Conservation (phyloP, 768 basidiomycete species). For the Auricularia cornea region DNA sequence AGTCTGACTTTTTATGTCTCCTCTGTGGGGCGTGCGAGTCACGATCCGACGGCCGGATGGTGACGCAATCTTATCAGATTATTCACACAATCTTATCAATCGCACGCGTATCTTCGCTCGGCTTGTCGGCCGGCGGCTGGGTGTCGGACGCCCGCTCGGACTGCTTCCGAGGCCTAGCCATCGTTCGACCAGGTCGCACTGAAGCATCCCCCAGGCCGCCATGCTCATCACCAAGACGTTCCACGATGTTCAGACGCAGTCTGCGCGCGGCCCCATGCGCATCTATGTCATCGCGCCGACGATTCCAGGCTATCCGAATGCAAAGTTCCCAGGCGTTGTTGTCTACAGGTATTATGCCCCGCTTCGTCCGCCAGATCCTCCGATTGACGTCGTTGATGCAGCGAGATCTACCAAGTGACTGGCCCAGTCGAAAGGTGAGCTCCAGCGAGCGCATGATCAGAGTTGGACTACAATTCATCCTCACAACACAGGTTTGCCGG, state of each 20-base stretch:
- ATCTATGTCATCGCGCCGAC: constrained; percentile 78
- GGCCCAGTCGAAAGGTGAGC: constrained; percentile 70
- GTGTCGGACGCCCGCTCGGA: too few relatives aligned
- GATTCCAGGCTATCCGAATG: constrained; percentile 75
- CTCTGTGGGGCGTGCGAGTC: too few relatives aligned
- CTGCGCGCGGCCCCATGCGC: constrained; percentile 56
- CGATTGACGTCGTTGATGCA: constrained; percentile 21
- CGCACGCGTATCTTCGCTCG: too few relatives aligned
- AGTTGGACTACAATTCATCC: too few relatives aligned
- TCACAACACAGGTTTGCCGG: constrained; percentile 50
- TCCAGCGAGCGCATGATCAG: too few relatives aligned
- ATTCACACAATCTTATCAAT: not conserved
- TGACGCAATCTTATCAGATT: not conserved
- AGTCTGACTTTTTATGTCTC: not conserved
- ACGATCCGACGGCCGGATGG: too few relatives aligned
- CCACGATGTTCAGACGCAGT: constrained; percentile 66
- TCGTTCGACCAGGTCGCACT: not conserved
- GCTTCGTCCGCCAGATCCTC: not conserved
- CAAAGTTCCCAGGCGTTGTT: constrained; percentile 84
- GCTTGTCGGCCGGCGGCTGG: too few relatives aligned
- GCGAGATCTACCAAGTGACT: constrained; percentile 96
- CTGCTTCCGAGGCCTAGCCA: too few relatives aligned
- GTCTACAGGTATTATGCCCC: constrained; percentile 54
- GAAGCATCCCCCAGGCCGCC: constrained; percentile 5
- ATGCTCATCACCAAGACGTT: constrained; percentile 82